phyloP scores from a whole-genome alignment of 768 basidiomycete genomes.

The Cyclocybe aegerita region DNA sequence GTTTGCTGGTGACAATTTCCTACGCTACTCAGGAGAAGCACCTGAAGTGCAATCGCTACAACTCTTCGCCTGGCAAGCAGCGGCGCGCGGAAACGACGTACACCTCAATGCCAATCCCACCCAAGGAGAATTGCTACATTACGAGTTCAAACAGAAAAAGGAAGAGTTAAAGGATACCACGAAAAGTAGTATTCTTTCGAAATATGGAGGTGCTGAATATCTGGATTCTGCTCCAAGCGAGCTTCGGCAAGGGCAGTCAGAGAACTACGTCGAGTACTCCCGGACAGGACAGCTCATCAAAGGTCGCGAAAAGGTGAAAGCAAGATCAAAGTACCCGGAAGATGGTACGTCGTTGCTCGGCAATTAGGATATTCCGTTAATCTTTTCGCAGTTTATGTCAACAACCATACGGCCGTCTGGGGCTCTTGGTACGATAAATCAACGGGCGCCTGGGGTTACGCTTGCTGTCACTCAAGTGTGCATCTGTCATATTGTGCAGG shows the following conservation, averaged over 20 bases:
- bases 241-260: conserved; percentile 92
- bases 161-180: conserved; percentile 86
- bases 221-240: conserved; percentile 89
- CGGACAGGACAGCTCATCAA: conserved; percentile 88
- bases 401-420: conserved; percentile 97
- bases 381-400: conserved; percentile 64
- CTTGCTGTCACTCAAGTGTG: conserved; percentile 87
- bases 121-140: conserved; percentile 88
- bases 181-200: conserved; percentile 86
- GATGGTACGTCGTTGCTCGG: conserved; percentile 63
- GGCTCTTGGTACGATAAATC: conserved; percentile 88
- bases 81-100: conserved; percentile 89
- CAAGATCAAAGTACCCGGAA: conserved; percentile 91
- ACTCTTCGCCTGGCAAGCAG: conserved; percentile 96
- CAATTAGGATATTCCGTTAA: conserved; percentile 5
- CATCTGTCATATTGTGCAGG: conserved; percentile 94
- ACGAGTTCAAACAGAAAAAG: conserved; percentile 91
- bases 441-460: conserved; percentile 85
- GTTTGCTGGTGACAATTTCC: conserved; percentile 97
- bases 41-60: conserved; percentile 89
- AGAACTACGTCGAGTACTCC: conserved; percentile 97
- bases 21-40: conserved; percentile 90
- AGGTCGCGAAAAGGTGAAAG: conserved; percentile 86
- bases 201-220: conserved; percentile 94
- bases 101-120: conserved; percentile 97